phyloP scores from a whole-genome alignment of 805 yeast species.

The Saturnispora ahearnii region DNA sequence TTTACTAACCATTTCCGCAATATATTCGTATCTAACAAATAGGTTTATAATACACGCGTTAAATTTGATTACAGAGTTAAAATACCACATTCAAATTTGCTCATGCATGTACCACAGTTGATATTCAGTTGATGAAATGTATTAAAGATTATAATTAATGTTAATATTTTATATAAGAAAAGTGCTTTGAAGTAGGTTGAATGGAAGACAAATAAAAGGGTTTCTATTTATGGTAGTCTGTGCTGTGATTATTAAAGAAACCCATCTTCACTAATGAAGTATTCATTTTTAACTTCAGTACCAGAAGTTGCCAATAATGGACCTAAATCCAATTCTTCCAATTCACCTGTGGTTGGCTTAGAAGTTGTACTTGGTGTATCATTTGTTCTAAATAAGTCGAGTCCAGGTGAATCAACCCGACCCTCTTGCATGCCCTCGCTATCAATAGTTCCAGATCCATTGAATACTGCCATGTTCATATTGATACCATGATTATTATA shows the following conservation, averaged over 20 bases:
- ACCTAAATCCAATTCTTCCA: constrained; percentile 5
- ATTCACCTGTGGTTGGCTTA: constrained; percentile 1
- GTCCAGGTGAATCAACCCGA: constrained; percentile 11
- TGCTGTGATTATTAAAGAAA: not conserved
- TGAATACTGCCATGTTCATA: constrained; percentile 10
- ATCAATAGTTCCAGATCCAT: constrained; percentile 10
- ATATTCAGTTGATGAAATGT: not conserved
- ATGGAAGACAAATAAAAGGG: not conserved
- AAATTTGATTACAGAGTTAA: not conserved
- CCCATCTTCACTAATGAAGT: constrained; percentile 3
- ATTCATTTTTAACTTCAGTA: constrained; percentile 2
- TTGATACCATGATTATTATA: not conserved
- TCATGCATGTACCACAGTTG: not conserved
- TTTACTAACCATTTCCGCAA: not conserved
- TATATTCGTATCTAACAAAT: not conserved
- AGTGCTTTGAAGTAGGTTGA: not conserved
- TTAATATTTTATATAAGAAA: not conserved
- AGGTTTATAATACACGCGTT: not conserved
- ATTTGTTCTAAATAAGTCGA: constrained; percentile 10
- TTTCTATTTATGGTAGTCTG: too few relatives aligned
- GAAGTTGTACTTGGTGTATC: constrained; percentile 1
- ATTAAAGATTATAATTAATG: not conserved
- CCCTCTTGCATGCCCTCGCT: constrained; percentile 8
- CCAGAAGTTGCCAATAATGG: not conserved
- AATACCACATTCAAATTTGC: not conserved